Evolutionary conservation across 2,329 filamentous ascomycete genomes (phyloP).

Genomic region (Karstenula rhodostoma): DNA sequence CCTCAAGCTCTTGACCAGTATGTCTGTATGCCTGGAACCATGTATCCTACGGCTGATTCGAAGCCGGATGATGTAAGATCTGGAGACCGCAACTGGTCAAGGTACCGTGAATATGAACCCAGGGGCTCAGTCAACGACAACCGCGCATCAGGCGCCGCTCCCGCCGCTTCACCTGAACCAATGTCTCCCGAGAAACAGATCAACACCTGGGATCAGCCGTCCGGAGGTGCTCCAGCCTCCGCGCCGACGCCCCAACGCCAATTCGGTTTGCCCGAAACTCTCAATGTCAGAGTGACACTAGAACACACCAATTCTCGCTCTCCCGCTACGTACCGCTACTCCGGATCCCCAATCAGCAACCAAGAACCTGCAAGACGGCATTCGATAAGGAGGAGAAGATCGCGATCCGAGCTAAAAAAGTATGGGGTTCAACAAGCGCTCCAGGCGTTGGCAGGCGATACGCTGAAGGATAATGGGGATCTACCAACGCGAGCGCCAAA

Average conservation of each 20-base stretch:
- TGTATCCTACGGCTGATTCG: slow-evolving; percentile 41
- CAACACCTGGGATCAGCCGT: slow-evolving; percentile 14
- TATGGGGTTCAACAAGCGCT: slow-evolving; percentile 34
- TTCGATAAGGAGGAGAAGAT: slow-evolving; percentile 36
- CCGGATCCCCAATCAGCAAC: slow-evolving; percentile 27
- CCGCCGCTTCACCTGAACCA: slow-evolving; percentile 15
- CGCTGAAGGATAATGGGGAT: slow-evolving; percentile 16
- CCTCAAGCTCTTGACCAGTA: slow-evolving; percentile 54
- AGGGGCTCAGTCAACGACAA: not conserved
- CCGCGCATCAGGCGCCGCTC: slow-evolving; percentile 16
- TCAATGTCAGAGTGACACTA: slow-evolving; percentile 39
- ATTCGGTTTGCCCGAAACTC: slow-evolving; percentile 29
- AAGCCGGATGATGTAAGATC: not conserved
- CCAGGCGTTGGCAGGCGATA: slow-evolving; percentile 29
- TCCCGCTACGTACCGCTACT: slow-evolving; percentile 29
- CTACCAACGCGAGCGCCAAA: slow-evolving; percentile 1
- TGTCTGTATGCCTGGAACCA: slow-evolving; percentile 55
- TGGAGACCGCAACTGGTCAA: not conserved
- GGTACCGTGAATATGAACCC: slow-evolving; percentile 13
- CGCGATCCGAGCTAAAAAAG: slow-evolving; percentile 35
- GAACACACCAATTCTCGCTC: slow-evolving; percentile 31
- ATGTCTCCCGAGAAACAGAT: slow-evolving; percentile 16
- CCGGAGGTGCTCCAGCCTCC: not conserved
- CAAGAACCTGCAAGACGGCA: slow-evolving; percentile 27
- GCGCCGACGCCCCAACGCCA: slow-evolving; percentile 27